Evolutionary conservation across 495 filamentous ascomycete genomes (phyloP).

Genomic region (Hyaloscypha finlandica): DNA sequence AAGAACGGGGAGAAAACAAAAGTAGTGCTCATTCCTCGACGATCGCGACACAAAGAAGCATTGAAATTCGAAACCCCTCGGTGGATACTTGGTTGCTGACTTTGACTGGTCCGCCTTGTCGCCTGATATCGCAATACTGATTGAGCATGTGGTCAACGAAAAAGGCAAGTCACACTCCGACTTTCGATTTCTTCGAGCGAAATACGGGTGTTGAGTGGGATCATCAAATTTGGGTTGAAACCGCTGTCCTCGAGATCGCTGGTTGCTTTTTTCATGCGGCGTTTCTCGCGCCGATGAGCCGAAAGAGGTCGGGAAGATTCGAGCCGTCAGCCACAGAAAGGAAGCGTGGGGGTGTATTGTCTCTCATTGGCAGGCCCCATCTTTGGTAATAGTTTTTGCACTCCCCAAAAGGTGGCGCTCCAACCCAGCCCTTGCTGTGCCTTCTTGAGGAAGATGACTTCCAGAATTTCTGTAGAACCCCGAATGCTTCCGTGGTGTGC

Average conservation of each 20-base stretch:
- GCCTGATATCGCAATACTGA: not conserved
- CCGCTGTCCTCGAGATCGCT: not conserved
- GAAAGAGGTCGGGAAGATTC: not conserved
- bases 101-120: not conserved
- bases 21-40: not conserved
- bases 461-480: not conserved
- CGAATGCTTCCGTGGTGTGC: no score
- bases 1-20: not conserved
- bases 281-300: not conserved
- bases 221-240: not conserved
- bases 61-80: not conserved
- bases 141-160: not conserved
- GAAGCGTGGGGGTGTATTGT: not conserved
- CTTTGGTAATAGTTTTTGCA: no score
- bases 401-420: no score
- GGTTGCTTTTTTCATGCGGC: not conserved
- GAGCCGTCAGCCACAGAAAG: not conserved
- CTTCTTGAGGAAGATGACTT: not conserved
- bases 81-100: not conserved
- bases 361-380: not conserved
- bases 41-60: not conserved
- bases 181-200: not conserved
- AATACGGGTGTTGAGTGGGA: not conserved
- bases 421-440: no score
- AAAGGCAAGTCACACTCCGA: not conserved